These are phyloP conservation scores for Elsinoe batatas DNA, from an alignment of 2,329 filamentous ascomycete species.

Conservation along the genomic window DNA sequence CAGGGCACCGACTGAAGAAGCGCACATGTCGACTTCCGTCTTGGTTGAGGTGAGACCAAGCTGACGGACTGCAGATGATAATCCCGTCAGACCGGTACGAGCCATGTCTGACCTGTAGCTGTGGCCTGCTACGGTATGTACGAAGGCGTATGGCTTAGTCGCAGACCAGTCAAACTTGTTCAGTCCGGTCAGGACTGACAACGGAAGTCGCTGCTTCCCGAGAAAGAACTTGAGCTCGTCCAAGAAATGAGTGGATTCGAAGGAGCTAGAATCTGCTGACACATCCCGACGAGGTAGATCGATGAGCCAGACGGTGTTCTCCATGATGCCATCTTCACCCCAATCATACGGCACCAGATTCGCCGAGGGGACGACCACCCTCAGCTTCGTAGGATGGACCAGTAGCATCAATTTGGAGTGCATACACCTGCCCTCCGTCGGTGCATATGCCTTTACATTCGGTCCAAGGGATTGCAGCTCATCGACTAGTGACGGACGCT, in stretches of 20 bases:
- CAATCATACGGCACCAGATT: conserved; percentile 83
- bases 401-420: conserved; percentile 90
- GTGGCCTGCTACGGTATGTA: conserved; percentile 58
- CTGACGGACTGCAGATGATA: conserved; percentile 55
- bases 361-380: conserved; percentile 76
- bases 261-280: conserved; percentile 25
- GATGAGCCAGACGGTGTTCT: conserved; percentile 87
- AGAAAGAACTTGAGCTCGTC: conserved; percentile 64
- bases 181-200: conserved; percentile 57
- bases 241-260: conserved; percentile 49
- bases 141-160: conserved; percentile 64
- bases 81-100: conserved; percentile 61
- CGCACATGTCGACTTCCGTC: conserved; percentile 63
- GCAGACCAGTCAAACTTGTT: conserved; percentile 70
- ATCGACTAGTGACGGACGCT: conserved; percentile 32
- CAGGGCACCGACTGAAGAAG: conserved; percentile 72
- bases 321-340: conserved; percentile 75
- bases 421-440: conserved; percentile 58
- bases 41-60: conserved; percentile 51
- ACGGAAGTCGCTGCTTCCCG: conserved; percentile 53
- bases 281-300: conserved; percentile 57
- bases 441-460: conserved; percentile 37
- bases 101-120: conserved; percentile 29
- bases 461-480: conserved; percentile 24
- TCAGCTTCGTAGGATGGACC: conserved; percentile 62